Conservation (phyloP, 1,139 yeast genomes). For the Scheffersomyces titani region DNA sequence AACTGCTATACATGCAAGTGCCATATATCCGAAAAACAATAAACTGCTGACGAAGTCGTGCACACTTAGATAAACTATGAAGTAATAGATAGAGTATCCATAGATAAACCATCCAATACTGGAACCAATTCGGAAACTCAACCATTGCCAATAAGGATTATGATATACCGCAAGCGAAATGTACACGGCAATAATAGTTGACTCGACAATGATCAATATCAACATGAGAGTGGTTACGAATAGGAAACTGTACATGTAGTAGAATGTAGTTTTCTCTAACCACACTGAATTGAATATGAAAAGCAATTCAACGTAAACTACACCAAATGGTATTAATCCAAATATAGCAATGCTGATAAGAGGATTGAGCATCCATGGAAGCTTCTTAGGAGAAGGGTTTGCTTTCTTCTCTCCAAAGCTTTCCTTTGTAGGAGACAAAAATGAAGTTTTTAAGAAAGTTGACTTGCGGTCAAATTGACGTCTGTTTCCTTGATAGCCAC, state of each 20-base stretch:
- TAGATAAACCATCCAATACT: constrained; percentile 73
- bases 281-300: constrained; percentile 77
- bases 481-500: constrained; percentile 63
- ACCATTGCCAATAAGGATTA: constrained; percentile 84
- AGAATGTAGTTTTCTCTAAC: constrained; percentile 77
- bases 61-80: constrained; percentile 53
- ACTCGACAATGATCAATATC: constrained; percentile 65
- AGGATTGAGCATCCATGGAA: constrained; percentile 22
- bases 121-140: constrained; percentile 71
- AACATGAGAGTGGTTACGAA: constrained; percentile 62
- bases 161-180: constrained; percentile 58
- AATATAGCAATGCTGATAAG: constrained; percentile 38
- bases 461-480: constrained; percentile 26
- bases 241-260: constrained; percentile 79
- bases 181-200: constrained; percentile 73
- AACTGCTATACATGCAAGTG: constrained; percentile 60
- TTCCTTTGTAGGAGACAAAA: not conserved
- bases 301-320: constrained; percentile 76
- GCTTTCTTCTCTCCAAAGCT: not conserved
- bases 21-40: constrained; percentile 71
- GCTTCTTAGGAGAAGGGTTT: not conserved
- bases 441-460: constrained; percentile 3
- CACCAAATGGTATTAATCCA: constrained; percentile 76
- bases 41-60: constrained; percentile 70
- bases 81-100: constrained; percentile 69